phyloP scores from a whole-genome alignment of 179 eudicot species.

The Heliamphora pulchella region DNA sequence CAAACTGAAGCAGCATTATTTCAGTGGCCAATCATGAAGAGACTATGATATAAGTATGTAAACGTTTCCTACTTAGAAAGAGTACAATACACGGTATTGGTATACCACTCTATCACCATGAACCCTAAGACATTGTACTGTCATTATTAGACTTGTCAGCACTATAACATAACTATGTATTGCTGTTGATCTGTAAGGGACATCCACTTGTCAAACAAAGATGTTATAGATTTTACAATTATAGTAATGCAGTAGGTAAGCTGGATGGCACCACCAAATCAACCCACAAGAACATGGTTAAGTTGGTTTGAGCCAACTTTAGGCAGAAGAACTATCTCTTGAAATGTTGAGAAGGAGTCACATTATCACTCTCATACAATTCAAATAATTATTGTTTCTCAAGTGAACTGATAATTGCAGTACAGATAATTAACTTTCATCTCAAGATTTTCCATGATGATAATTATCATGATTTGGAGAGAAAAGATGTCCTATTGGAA shows the following conservation, averaged over 20 bases:
- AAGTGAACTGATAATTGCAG: neutral
- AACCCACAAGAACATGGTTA: neutral
- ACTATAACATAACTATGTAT: neutral
- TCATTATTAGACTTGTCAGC: neutral
- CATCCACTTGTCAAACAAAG: neutral
- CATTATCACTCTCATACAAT: neutral
- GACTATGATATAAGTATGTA: neutral
- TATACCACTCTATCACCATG: neutral
- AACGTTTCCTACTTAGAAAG: neutral
- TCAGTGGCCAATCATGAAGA: neutral
- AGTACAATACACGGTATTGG: neutral
- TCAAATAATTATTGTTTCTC: neutral
- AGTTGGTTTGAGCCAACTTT: neutral
- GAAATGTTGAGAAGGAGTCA: neutral
- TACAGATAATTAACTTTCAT: neutral
- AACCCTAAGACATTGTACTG: neutral
- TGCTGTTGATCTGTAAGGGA: neutral
- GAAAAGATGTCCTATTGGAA: neutral
- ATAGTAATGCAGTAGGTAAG: neutral
- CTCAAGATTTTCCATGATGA: neutral
- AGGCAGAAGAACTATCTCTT: neutral
- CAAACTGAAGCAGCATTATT: constrained; percentile 1
- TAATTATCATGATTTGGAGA: neutral
- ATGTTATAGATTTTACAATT: neutral
- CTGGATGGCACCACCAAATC: neutral